These are phyloP conservation scores for Epichloe typhina DNA, from an alignment of 2,329 filamentous ascomycete genomes.

Conservation along the genomic window DNA sequence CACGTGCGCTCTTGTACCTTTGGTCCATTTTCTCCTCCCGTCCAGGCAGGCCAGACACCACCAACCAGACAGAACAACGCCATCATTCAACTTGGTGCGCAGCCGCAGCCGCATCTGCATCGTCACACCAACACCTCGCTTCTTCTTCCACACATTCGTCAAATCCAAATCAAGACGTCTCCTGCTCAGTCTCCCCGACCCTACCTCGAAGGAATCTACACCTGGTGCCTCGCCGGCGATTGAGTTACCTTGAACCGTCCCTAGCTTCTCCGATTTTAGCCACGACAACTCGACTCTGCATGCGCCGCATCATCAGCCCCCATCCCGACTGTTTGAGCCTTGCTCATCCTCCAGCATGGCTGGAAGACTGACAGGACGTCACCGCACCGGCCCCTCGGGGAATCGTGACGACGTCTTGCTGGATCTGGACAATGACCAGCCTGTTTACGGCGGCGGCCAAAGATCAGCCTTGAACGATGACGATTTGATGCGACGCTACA, in stretches of 20 bases:
- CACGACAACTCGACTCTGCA: constrained; percentile 16
- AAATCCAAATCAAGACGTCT: neutral
- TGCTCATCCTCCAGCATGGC: constrained; percentile 42
- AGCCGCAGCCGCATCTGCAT: neutral
- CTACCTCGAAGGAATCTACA: neutral
- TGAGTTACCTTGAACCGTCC: neutral
- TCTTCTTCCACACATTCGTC: neutral
- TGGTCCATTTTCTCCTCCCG: neutral
- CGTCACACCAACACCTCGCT: neutral
- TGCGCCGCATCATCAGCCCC: constrained; percentile 17
- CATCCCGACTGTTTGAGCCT: constrained; percentile 18
- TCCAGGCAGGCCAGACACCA: neutral
- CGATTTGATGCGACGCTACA: constrained; percentile 62
- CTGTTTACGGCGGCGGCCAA: constrained; percentile 62
- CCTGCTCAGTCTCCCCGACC: neutral
- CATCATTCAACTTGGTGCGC: neutral
- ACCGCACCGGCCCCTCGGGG: constrained; percentile 34
- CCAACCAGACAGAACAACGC: too few species aligned
- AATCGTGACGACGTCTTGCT: constrained; percentile 52
- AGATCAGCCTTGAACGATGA: constrained; percentile 71
- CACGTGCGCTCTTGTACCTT: neutral
- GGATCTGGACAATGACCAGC: constrained; percentile 59
- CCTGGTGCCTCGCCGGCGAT: neutral
- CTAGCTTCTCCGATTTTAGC: neutral
- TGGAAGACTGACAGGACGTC: constrained; percentile 37